Percentiles rank a stretch among this genome's conserved stretches.
Conservation (phyloP, 257 asterid species). For the Fraxinus anomala region DNA sequence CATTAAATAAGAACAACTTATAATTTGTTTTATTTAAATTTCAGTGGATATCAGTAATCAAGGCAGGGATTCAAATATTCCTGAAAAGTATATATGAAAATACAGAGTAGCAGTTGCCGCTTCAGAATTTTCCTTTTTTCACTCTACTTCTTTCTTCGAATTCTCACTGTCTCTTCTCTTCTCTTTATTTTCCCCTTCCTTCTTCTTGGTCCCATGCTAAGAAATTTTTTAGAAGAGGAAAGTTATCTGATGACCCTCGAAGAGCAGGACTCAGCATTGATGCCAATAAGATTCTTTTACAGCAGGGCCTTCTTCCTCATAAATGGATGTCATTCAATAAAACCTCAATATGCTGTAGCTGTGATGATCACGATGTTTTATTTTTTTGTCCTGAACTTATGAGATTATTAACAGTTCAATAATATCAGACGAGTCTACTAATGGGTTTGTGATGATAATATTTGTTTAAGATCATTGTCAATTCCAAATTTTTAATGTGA, state of each 20-base stretch:
- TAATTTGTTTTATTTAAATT: background rate
- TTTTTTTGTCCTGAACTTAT: background rate
- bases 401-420: background rate
- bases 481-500: background rate
- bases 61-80: background rate
- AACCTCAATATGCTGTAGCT: background rate
- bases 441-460: background rate
- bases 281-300: background rate
- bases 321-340: background rate
- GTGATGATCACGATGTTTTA: background rate
- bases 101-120: background rate
- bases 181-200: background rate
- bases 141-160: background rate
- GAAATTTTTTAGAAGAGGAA: background rate
- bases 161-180: background rate
- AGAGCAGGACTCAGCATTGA: background rate
- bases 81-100: background rate
- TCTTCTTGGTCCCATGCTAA: background rate
- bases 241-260: background rate
- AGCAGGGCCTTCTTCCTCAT: background rate
- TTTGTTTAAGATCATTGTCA: background rate
- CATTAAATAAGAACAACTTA: background rate
- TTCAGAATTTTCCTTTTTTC: background rate
- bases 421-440: background rate
- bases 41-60: constrained; percentile 7